Base-by-base conservation (phyloP, 306 rosid genomes). In the Hippophae tibetana region DNA sequence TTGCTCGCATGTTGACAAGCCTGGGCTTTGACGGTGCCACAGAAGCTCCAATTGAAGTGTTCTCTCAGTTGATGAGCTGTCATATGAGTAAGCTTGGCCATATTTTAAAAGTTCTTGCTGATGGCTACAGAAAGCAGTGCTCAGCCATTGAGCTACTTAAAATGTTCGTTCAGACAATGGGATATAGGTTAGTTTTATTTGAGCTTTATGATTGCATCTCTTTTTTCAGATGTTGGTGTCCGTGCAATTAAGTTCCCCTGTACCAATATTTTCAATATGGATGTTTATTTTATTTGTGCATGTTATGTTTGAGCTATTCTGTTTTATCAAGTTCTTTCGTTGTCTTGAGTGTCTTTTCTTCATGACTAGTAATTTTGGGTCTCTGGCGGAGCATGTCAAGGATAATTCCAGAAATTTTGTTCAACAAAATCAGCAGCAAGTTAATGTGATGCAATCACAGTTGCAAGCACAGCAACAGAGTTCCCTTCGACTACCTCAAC, bases 111-210 rank as follows among this genome's bases (percentile, higher is more conserved):
- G 70, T 92, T 44, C 95, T 92, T 68, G 47, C 89, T 54, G 98
- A 92, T 74, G 79, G 82, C 73, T 92, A 92, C 78, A 81, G 76
- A 66, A 85, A 85, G 60, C 95, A 87, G 78, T 85, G 89, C 66
- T 81, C 96, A 1, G 95, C 95, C 27, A 70, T 80, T 52, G 95
- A 87, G 49, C 81, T 87, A 67, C 75, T 92, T 25, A 92, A 82
- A 78, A 92, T 92, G 98, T 74, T 92, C 80, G 84, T 92, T 63
- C 87, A 75, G 78, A 85, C 92, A 31, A 38, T 71, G 75, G 94
- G 89, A 64, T 74, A 77, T 69, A 68, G 96, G 98, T 92, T 73
- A 76, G 78, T 67, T 69, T 67, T 57, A 53, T 40, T 61, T n/a
- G 57, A 23, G 41, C 56, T 45, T 3, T 41, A 42, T 57, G 45